These are phyloP conservation scores for Acanthamoeba castellanii DNA, from an alignment of 208 protist genomes.

Conservation along the genomic window DNA sequence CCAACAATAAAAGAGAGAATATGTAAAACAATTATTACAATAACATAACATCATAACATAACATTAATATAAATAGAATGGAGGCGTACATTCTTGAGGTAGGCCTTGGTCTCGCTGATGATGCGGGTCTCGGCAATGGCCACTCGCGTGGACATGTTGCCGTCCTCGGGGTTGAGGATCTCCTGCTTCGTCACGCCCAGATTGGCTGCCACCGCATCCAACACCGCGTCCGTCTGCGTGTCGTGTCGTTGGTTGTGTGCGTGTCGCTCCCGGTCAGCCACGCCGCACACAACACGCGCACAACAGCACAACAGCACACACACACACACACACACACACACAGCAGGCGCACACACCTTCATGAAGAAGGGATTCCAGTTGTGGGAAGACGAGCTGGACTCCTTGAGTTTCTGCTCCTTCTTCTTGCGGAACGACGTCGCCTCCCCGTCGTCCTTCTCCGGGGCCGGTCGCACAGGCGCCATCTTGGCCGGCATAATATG, in stretches of 20 bases:
- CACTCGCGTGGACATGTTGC: constrained; percentile 87
- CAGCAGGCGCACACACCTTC: not conserved
- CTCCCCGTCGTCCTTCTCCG: not conserved
- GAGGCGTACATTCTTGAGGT: constrained; percentile 78
- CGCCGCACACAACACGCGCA: too few species aligned
- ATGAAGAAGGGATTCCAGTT: constrained; percentile 94
- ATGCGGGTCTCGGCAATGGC: constrained; percentile 91
- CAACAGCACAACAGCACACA: too few species aligned
- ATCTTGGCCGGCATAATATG: constrained; percentile 88
- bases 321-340: too few species aligned
- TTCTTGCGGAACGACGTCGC: constrained; percentile 76
- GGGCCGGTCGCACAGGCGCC: constrained; percentile 68
- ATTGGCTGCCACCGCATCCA: constrained; percentile 84
- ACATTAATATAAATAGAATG: not conserved
- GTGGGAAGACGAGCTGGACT: constrained; percentile 46
- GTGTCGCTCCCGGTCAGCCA: too few species aligned
- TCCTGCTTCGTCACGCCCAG: constrained; percentile 89
- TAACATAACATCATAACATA: not conserved
- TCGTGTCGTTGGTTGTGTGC: not conserved
- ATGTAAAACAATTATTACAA: not conserved
- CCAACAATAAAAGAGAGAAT: not conserved
- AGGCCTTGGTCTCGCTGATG: constrained; percentile 89
- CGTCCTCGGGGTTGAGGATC: constrained; percentile 83
- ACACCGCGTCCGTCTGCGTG: constrained; percentile 88
- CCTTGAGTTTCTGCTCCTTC: constrained; percentile 84